Conservation (phyloP, 2,329 filamentous ascomycete species). For the Hypoxylon sp. region DNA sequence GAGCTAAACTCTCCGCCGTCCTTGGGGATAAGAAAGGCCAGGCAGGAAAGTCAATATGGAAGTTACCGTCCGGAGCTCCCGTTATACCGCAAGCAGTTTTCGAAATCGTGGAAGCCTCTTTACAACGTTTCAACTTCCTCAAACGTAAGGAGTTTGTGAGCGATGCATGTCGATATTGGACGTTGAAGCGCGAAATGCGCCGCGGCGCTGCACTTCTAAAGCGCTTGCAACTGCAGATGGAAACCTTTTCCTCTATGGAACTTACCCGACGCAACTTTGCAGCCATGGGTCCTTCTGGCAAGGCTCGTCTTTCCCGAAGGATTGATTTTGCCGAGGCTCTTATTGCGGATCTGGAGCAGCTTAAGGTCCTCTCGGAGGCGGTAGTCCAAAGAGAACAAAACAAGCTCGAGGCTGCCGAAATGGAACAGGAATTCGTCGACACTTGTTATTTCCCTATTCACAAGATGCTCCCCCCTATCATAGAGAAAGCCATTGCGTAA, state of each 20-base stretch:
- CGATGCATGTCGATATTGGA: slow-evolving; percentile 98
- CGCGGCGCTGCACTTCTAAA: slow-evolving; percentile 93
- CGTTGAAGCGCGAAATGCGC: slow-evolving; percentile 92
- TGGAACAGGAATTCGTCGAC: slow-evolving; percentile 86
- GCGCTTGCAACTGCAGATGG: slow-evolving; percentile 92
- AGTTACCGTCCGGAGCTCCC: slow-evolving; percentile 92
- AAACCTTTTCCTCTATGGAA: slow-evolving; percentile 97
- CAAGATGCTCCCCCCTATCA: slow-evolving; percentile 80
- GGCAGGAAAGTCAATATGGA: slow-evolving; percentile 82
- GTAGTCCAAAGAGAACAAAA: slow-evolving; percentile 82
- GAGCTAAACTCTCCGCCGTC: slow-evolving; percentile 82
- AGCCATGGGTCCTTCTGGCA: slow-evolving; percentile 90
- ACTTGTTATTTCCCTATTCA: slow-evolving; percentile 92
- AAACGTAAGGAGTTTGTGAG: slow-evolving; percentile 94
- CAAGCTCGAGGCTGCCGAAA: slow-evolving; percentile 82
- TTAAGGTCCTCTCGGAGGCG: slow-evolving; percentile 78
- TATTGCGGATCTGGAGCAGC: slow-evolving; percentile 81
- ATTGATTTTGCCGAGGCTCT: slow-evolving; percentile 89
- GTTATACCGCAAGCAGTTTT: slow-evolving; percentile 93
- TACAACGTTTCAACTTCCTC: slow-evolving; percentile 83
- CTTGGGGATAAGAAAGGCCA: slow-evolving; percentile 82
- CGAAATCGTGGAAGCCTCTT: slow-evolving; percentile 85
- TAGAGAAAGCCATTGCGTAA: slow-evolving; percentile 86
- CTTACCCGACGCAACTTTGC: slow-evolving; percentile 95
- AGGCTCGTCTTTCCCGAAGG: slow-evolving; percentile 81